Base-by-base conservation (phyloP, 2,329 filamentous ascomycete species). In the Graphiopsis chlorocephala region DNA sequence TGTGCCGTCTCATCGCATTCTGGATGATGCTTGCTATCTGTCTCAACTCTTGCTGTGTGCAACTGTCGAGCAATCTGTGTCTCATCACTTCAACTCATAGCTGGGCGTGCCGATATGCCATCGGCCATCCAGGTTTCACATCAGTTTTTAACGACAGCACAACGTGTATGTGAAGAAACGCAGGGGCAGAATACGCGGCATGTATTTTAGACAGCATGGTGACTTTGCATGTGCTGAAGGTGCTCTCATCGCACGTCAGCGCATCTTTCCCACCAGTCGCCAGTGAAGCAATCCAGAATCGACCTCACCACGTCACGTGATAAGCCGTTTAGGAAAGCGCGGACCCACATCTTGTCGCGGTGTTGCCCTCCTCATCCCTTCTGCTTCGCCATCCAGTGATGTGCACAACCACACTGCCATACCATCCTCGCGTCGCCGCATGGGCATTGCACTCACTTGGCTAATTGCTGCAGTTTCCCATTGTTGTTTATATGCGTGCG, bases 241-340 rank as follows among this genome's bases (percentile, higher is more conserved):
- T 12, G 1, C 17, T 31, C 26, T 20, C 50, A 31, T 31, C 8
- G 50, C 17, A 28, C 26, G 50, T 53, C 26, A 31, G 50, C 50
- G n/a, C 29, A 31, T 29, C 1, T 52, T 31, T n/a, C 12, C 50
- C 4, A 31, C 26, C 50, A 31, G 50, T 28, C 26, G 20, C 50
- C 50, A 28, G 23, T 52, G 25, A 28, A 52, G 48, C 48, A 52
- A 52, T 52, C 48, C 23, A 4, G 15, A 29, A 31, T 53, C 50
- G 29, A 53, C 26, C 50, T 53, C 50, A 53, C 50, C n/a, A 52
- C 25, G 50, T 58, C 55, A 58, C 55, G 55, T 58, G 31, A 53
- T 8, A 53, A 14, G 26, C 60, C 60, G 59, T 61, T 61, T 61
- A 61, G 58, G 58, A 61, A 62, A 62, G 60, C 48, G 60, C 48